Percentiles rank a stretch among this genome's conserved stretches.
phyloP scores from a whole-genome alignment of 495 filamentous ascomycete genomes.

The Penicillium bialowiezense region DNA sequence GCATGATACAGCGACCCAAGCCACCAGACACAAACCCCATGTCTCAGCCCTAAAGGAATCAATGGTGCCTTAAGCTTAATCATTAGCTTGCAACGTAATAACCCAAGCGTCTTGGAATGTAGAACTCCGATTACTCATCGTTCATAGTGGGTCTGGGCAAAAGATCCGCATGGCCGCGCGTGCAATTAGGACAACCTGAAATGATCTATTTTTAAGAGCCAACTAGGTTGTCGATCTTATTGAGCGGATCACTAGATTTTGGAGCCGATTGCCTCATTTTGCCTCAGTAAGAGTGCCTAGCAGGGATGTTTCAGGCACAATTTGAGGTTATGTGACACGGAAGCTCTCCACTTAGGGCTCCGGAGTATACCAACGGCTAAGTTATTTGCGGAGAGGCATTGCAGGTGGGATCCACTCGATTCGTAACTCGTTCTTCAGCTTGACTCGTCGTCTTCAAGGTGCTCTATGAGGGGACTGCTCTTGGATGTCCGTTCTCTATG shows the following conservation, averaged over 20 bases:
- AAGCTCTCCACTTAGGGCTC: neutral
- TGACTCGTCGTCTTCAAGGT: neutral
- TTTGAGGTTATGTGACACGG: neutral
- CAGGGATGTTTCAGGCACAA: neutral
- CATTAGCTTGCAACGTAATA: neutral
- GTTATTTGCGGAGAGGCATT: neutral
- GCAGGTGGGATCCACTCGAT: neutral
- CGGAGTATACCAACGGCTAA: neutral
- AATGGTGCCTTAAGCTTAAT: neutral
- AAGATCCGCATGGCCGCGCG: neutral
- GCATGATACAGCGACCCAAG: too few species aligned
- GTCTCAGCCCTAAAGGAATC: neutral
- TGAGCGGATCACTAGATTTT: neutral
- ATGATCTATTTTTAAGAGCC: neutral
- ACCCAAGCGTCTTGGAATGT: neutral
- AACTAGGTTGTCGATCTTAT: neutral
- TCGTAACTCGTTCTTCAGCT: neutral
- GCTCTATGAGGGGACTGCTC: neutral
- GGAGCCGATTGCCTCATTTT: neutral
- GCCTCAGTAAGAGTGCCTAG: too few species aligned
- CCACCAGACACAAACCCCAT: too few species aligned
- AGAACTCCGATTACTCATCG: neutral
- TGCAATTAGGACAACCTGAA: neutral
- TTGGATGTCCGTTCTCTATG: neutral
- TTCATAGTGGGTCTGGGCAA: neutral